Evolutionary conservation across 176 grass and related monocot species (phyloP).

Genomic region (Tillandsia leiboldiana): DNA sequence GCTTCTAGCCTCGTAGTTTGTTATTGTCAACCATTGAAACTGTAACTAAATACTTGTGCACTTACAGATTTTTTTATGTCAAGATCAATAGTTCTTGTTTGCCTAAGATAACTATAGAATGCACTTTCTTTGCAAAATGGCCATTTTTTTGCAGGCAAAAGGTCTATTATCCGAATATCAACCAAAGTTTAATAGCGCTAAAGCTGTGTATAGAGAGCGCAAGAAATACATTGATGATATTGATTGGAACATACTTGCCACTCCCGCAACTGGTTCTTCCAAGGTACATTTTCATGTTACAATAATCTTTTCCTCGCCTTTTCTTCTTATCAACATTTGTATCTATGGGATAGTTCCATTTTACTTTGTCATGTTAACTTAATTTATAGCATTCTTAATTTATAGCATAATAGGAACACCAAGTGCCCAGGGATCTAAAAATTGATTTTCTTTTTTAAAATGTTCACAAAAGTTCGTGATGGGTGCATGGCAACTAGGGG

Average conservation of each 20-base stretch:
- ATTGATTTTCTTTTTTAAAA: too few relatives aligned
- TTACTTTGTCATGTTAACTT: not conserved
- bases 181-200: conserved; percentile 95
- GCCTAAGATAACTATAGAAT: not conserved
- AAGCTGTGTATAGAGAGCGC: conserved; percentile 87
- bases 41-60: too few relatives aligned
- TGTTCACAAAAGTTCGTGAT: too few relatives aligned
- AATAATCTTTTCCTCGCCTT: not conserved
- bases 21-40: too few relatives aligned
- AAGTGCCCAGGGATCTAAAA: too few relatives aligned
- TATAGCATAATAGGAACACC: too few relatives aligned
- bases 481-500: too few relatives aligned
- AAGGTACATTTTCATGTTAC: conserved; percentile 42
- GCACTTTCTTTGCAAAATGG: not conserved
- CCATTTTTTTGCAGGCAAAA: conserved; percentile 58
- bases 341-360: not conserved
- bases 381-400: too few relatives aligned
- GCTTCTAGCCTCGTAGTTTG: not conserved
- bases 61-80: too few relatives aligned
- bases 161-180: conserved; percentile 93
- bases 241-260: conserved; percentile 83
- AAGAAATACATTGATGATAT: conserved; percentile 95
- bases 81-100: not conserved
- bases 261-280: conserved; percentile 66
- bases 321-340: not conserved